Percentiles rank a stretch among this genome's conserved stretches.
Conservation (phyloP, 352 stramenopile genomes). For the Pythium grandisporangium region DNA sequence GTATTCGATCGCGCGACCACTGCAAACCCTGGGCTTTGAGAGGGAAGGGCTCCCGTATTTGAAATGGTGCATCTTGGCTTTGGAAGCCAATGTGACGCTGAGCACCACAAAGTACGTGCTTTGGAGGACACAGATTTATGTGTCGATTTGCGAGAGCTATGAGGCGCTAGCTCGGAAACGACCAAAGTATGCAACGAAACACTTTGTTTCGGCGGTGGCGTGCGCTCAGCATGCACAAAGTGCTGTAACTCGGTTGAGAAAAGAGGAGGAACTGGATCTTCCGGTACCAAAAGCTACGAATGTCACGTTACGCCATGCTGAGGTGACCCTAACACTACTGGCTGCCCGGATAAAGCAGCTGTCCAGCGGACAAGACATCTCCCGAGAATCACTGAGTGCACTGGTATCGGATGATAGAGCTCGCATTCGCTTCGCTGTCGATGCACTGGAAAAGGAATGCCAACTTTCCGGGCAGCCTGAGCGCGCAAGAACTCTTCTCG, state of each 20-base stretch:
- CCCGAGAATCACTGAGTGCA: constrained; percentile 19
- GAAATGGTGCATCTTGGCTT: constrained; percentile 49
- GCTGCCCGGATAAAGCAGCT: constrained; percentile 14
- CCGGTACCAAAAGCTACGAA: constrained; percentile 36
- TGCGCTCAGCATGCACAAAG: constrained; percentile 34
- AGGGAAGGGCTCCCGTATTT: constrained; percentile 43
- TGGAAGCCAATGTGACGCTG: constrained; percentile 43
- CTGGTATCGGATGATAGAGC: constrained; percentile 13
- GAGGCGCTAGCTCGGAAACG: constrained; percentile 30
- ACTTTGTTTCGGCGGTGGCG: constrained; percentile 24
- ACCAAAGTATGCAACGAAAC: constrained; percentile 3
- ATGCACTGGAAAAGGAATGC: constrained; percentile 22
- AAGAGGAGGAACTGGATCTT: constrained; percentile 71
- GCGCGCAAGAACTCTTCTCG: constrained; percentile 18
- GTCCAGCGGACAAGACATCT: constrained; percentile 11
- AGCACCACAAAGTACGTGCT: constrained; percentile 54
- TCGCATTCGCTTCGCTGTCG: constrained; percentile 28
- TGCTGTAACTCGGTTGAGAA: constrained; percentile 33
- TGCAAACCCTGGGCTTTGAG: constrained; percentile 38
- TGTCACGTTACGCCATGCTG: constrained; percentile 22
- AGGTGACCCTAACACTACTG: constrained; percentile 27
- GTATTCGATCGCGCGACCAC: constrained; percentile 35
- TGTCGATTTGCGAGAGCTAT: constrained; percentile 47
- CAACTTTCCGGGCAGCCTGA: neutral
- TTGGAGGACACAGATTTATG: constrained; percentile 55